These are phyloP conservation scores for Talaromyces sp. DNA, from an alignment of 2,329 filamentous ascomycete species.

Conservation along the genomic window DNA sequence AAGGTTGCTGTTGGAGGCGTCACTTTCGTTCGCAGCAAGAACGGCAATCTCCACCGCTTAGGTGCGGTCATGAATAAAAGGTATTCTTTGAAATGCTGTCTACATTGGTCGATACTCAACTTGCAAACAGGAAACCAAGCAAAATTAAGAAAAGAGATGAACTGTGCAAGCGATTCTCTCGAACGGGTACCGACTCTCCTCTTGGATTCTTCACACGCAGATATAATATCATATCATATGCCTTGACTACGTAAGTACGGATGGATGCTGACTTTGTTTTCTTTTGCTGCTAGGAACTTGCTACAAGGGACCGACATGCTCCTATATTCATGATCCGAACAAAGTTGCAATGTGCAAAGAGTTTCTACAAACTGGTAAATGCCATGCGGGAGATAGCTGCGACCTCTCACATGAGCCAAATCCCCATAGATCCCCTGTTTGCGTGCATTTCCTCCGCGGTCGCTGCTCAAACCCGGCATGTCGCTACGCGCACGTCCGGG, in stretches of 20 bases:
- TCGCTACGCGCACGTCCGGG: constrained; percentile 78
- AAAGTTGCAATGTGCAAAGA: constrained; percentile 90
- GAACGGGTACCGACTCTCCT: constrained; percentile 47
- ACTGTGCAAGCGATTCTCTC: constrained; percentile 63
- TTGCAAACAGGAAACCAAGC: constrained; percentile 32
- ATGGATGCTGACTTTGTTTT: constrained; percentile 26
- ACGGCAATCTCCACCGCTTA: constrained; percentile 77
- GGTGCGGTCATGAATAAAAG: constrained; percentile 70
- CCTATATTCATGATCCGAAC: constrained; percentile 74
- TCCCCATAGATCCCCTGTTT: constrained; percentile 79
- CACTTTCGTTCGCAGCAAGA: constrained; percentile 78
- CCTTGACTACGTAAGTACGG: constrained; percentile 1
- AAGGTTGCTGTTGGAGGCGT: constrained; percentile 68
- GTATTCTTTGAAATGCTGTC: constrained; percentile 49
- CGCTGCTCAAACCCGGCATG: constrained; percentile 85
- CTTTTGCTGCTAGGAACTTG: constrained; percentile 67
- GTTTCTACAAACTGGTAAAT: constrained; percentile 74
- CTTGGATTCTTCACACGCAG: constrained; percentile 17
- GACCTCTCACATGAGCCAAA: constrained; percentile 85
- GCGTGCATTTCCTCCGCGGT: constrained; percentile 83
- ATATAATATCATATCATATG: constrained; percentile 9
- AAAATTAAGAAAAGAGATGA: constrained; percentile 65
- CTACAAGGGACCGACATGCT: constrained; percentile 73
- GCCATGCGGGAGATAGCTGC: constrained; percentile 72
- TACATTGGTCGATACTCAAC: constrained; percentile 16